phyloP scores from a whole-genome alignment of 805 yeast genomes.

The Schwanniomyces vanrijiae region DNA sequence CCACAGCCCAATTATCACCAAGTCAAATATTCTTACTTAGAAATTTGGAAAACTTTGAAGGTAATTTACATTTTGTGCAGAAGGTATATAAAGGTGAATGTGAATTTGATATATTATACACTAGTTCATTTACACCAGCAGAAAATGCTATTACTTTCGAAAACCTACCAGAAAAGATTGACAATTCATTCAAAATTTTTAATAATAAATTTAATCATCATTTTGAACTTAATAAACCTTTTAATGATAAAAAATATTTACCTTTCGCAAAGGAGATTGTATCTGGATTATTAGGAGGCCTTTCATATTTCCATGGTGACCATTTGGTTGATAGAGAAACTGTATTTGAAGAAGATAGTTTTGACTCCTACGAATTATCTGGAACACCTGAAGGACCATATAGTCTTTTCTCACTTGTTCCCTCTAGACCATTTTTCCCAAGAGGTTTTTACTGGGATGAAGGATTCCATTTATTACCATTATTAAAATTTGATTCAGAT shows the following conservation, averaged over 20 bases:
- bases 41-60: constrained; percentile 59
- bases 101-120: constrained; percentile 71
- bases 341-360: constrained; percentile 66
- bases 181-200: constrained; percentile 34
- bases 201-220: constrained; percentile 51
- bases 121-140: constrained; percentile 40
- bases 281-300: constrained; percentile 85
- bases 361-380: constrained; percentile 49
- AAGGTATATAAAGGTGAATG: constrained; percentile 71
- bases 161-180: constrained; percentile 36
- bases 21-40: constrained; percentile 54
- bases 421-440: constrained; percentile 92
- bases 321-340: constrained; percentile 77
- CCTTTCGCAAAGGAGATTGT: constrained; percentile 74
- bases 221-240: constrained; percentile 58
- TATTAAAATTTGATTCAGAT: constrained; percentile 81
- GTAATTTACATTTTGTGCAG: constrained; percentile 80
- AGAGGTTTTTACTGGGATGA: constrained; percentile 99
- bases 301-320: constrained; percentile 84
- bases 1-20: constrained; percentile 35
- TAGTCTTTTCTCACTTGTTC: constrained; percentile 79
- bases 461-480: constrained; percentile 87
- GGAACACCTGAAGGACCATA: constrained; percentile 75
- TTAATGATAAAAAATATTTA: constrained; percentile 40
- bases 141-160: constrained; percentile 37